Percentiles rank a stretch among this genome's conserved stretches.
phyloP scores from a whole-genome alignment of 148 eudicot genomes.

The Nyssa sinensis region DNA sequence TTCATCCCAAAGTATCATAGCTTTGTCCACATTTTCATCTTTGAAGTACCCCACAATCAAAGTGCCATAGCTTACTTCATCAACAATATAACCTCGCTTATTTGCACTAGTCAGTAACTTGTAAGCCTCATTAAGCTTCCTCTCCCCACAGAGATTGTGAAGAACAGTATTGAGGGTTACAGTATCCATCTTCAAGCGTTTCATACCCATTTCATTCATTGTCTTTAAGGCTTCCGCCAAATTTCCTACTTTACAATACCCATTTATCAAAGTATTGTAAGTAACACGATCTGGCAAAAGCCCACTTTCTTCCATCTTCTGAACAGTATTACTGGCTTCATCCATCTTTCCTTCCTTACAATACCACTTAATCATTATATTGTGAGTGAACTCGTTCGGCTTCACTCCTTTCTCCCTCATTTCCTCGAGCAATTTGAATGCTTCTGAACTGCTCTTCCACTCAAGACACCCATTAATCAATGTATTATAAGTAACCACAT shows the following conservation, averaged over 20 bases:
- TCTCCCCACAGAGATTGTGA: conserved; percentile 58
- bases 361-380: conserved; percentile 70
- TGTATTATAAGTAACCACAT: conserved; percentile 74
- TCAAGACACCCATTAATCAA: conserved; percentile 57
- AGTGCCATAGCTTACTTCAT: conserved; percentile 82
- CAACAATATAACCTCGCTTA: conserved; percentile 64
- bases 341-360: conserved; percentile 62
- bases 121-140: conserved; percentile 54
- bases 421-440: conserved; percentile 55
- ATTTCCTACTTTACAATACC: conserved; percentile 58
- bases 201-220: conserved; percentile 63
- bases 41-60: conserved; percentile 61
- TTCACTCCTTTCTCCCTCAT: conserved; percentile 59
- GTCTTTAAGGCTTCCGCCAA: conserved; percentile 55
- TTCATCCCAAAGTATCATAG: conserved; percentile 74
- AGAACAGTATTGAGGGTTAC: conserved; percentile 67
- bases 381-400: conserved; percentile 52
- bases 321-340: conserved; percentile 42
- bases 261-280: conserved; percentile 74
- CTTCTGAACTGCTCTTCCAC: conserved; percentile 35
- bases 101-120: conserved; percentile 40
- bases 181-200: conserved; percentile 65
- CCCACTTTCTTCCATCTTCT: conserved; percentile 60
- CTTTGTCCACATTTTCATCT: conserved; percentile 49
- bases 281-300: conserved; percentile 59